Conservation (phyloP, 2,329 filamentous ascomycete species). For the Hymenoscyphus repandus region DNA sequence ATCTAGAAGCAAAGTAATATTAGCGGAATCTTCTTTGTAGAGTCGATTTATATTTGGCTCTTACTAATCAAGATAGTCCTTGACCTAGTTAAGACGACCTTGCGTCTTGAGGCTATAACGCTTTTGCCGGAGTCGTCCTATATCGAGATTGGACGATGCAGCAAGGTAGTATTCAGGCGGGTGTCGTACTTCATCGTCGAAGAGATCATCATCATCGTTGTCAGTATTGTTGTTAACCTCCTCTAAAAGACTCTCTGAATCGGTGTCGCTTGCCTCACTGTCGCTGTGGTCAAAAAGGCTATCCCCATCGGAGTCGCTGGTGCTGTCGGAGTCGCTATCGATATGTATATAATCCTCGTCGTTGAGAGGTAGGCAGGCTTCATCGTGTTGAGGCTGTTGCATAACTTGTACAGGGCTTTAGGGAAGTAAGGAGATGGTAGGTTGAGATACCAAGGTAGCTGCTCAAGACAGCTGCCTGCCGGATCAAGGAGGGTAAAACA, state of each 20-base stretch:
- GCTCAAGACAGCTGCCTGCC: constrained; percentile 3
- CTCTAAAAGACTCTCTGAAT: not conserved
- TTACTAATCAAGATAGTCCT: no score
- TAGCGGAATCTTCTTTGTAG: no score
- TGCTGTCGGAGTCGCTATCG: constrained; percentile 3
- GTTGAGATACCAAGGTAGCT: not conserved
- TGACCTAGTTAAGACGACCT: no score
- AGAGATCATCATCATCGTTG: no score
- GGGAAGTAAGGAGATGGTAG: constrained; percentile 1
- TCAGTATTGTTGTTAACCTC: no score
- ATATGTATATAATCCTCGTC: not conserved
- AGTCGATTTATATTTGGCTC: no score
- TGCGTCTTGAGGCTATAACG: no score
- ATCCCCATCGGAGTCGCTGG: constrained; percentile 5
- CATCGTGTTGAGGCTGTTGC: constrained; percentile 4
- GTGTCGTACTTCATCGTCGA: no score
- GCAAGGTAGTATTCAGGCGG: no score
- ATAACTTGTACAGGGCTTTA: constrained; percentile 1
- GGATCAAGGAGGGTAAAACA: constrained; percentile 2
- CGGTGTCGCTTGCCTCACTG: constrained; percentile 4
- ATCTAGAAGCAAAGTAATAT: no score
- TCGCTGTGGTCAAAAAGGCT: constrained; percentile 8
- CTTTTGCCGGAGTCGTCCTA: no score
- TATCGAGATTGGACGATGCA: no score
- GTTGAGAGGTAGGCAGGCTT: not conserved